A percentile compares a stretch with the other conserved stretches of the same genome.
These are phyloP conservation scores for Colletotrichum shisoi DNA, from an alignment of 2,329 filamentous ascomycete species.

Conservation along the genomic window DNA sequence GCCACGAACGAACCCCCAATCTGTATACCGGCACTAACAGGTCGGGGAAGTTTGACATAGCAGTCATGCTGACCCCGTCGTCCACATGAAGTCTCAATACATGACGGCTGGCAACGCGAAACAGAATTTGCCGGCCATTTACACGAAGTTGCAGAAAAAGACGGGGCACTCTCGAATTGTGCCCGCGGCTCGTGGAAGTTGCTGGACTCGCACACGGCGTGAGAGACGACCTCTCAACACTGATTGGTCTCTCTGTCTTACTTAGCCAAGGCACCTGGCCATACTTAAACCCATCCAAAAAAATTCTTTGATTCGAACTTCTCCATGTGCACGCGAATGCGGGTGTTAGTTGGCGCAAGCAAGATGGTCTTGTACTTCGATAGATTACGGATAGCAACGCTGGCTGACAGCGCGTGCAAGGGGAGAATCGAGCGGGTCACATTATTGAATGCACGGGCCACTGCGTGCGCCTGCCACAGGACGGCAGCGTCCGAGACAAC, in stretches of 20 bases:
- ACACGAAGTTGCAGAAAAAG: background rate
- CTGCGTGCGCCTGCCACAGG: background rate
- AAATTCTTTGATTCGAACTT: too few species aligned
- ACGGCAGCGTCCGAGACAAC: conserved; percentile 23
- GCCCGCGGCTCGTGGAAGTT: background rate
- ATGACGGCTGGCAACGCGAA: background rate
- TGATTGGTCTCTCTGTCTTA: too few species aligned
- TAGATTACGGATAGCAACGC: background rate
- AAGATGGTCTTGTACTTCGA: background rate
- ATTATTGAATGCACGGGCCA: conserved; percentile 13
- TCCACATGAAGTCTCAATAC: background rate
- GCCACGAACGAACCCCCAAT: background rate
- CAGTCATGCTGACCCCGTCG: background rate
- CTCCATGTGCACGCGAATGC: background rate
- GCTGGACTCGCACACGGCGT: background rate
- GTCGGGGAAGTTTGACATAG: background rate
- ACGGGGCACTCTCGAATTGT: background rate
- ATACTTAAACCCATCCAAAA: background rate
- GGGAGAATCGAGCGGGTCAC: conserved; percentile 5
- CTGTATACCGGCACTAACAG: background rate
- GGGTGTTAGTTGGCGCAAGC: background rate
- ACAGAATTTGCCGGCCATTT: background rate
- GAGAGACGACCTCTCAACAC: background rate
- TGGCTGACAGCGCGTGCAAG: background rate
- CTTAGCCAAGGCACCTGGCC: too few species aligned